Conservation (phyloP, 495 filamentous ascomycete species). For the Neohortaea acidophila region DNA sequence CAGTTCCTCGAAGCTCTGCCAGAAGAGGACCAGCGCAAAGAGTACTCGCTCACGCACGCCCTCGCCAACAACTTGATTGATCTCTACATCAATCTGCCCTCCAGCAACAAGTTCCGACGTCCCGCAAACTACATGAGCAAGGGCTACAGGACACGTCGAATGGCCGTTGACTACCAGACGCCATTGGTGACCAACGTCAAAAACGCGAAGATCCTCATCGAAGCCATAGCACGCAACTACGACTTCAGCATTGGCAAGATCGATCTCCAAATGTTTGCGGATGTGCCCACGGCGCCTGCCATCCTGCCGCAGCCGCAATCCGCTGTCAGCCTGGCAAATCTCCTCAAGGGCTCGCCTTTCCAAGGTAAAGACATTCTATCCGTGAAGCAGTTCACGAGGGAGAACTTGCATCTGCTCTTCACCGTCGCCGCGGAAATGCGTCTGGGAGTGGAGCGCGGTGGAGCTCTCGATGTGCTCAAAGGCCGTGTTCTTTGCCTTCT, state of each 20-base stretch:
- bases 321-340: slow-evolving; percentile 46
- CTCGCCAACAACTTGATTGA: slow-evolving; percentile 94
- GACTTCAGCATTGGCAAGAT: slow-evolving; percentile 63
- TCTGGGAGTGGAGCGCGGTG: slow-evolving; percentile 76
- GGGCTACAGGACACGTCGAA: slow-evolving; percentile 84
- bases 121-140: slow-evolving; percentile 97
- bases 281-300: slow-evolving; percentile 9
- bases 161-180: slow-evolving; percentile 98
- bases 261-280: slow-evolving; percentile 64
- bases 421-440: slow-evolving; percentile 95
- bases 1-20: slow-evolving; percentile 76
- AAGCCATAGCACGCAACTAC: slow-evolving; percentile 80
- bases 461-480: slow-evolving; percentile 72
- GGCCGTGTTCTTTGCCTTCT: slow-evolving; percentile 74
- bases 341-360: slow-evolving; percentile 68
- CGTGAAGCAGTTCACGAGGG: slow-evolving; percentile 71
- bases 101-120: slow-evolving; percentile 87
- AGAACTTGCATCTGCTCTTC: slow-evolving; percentile 84
- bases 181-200: slow-evolving; percentile 97
- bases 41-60: slow-evolving; percentile 92
- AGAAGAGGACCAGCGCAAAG: slow-evolving; percentile 71
- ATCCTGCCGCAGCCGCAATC: slow-evolving; percentile 4
- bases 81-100: slow-evolving; percentile 95
- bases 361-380: slow-evolving; percentile 76
- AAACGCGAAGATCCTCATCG: slow-evolving; percentile 93